These are phyloP conservation scores for Glomus cerebriforme DNA, from an alignment of 192 early-diverging fungal genomes.

Conservation along the genomic window DNA sequence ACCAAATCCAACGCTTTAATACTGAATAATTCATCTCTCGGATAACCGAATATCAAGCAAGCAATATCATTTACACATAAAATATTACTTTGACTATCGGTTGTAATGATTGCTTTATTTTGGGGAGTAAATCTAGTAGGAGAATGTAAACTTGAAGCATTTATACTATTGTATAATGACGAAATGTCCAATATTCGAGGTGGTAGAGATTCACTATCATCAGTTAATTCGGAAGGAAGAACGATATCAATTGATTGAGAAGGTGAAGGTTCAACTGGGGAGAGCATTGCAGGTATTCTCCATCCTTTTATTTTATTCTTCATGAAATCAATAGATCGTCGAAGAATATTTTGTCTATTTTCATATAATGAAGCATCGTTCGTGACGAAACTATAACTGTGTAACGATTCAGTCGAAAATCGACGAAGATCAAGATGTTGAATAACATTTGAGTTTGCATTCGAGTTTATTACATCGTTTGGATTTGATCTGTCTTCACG, in stretches of 20 bases:
- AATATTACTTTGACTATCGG: slow-evolving; percentile 49
- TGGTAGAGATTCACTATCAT: not conserved
- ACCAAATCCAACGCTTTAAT: slow-evolving; percentile 47
- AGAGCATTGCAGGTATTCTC: slow-evolving; percentile 43
- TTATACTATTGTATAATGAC: slow-evolving; percentile 16
- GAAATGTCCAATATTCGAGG: slow-evolving; percentile 41
- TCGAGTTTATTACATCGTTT: not conserved
- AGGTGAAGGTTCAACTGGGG: slow-evolving; percentile 32
- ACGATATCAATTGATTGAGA: slow-evolving; percentile 29
- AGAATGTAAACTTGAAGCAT: slow-evolving; percentile 41
- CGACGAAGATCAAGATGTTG: slow-evolving; percentile 42
- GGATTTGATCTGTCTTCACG: slow-evolving; percentile 11
- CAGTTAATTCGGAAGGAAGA: slow-evolving; percentile 21
- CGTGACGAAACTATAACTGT: slow-evolving; percentile 47
- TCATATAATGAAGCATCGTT: slow-evolving; percentile 45
- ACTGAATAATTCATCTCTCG: slow-evolving; percentile 42
- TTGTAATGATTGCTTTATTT: slow-evolving; percentile 64
- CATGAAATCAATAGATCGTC: slow-evolving; percentile 55
- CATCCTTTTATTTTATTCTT: slow-evolving; percentile 56
- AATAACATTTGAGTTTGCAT: not conserved
- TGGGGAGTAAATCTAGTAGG: slow-evolving; percentile 60
- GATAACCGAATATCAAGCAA: slow-evolving; percentile 54
- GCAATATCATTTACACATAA: slow-evolving; percentile 62
- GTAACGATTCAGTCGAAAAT: slow-evolving; percentile 52
- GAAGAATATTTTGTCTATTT: slow-evolving; percentile 49